phyloP scores from a whole-genome alignment of 1,284 basidiomycete species.

The Cryptococcus sp. region DNA sequence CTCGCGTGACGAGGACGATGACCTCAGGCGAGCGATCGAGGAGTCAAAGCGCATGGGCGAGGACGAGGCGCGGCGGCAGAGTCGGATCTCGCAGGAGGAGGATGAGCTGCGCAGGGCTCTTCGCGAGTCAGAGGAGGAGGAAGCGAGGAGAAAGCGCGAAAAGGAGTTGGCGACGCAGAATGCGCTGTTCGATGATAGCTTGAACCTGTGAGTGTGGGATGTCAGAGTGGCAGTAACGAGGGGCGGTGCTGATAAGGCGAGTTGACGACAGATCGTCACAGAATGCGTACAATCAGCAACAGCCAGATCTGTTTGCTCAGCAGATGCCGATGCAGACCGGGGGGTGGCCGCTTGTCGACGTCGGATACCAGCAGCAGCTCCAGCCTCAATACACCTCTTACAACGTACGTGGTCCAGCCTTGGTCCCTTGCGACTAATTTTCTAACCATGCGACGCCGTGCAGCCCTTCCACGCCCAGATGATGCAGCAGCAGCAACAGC shows the following conservation, averaged over 20 bases:
- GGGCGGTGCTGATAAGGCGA: not conserved
- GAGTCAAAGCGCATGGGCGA: constrained; percentile 73
- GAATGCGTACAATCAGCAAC: constrained; percentile 41
- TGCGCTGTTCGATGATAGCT: constrained; percentile 79
- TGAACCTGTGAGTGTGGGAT: constrained; percentile 59
- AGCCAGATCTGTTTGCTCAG: constrained; percentile 42
- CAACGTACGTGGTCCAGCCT: constrained; percentile 43
- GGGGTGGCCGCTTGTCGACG: constrained; percentile 60
- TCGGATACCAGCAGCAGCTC: constrained; percentile 53
- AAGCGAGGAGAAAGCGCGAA: constrained; percentile 64
- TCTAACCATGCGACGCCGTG: constrained; percentile 24
- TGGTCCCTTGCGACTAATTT: not conserved
- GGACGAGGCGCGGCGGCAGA: constrained; percentile 64
- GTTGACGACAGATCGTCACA: constrained; percentile 13
- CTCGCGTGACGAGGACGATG: constrained; percentile 65
- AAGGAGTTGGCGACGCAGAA: constrained; percentile 71
- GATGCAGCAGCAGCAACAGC: constrained; percentile 42
- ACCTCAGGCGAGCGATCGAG: constrained; percentile 76
- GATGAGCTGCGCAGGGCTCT: constrained; percentile 75
- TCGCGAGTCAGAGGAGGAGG: constrained; percentile 81
- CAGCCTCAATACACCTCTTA: constrained; percentile 61
- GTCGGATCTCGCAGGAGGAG: constrained; percentile 55
- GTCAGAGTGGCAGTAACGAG: not conserved
- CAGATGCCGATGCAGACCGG: constrained; percentile 38
- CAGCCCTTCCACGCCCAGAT: constrained; percentile 53